phyloP scores from a whole-genome alignment of 495 filamentous ascomycete species.

The Ascodesmis nigricans region DNA sequence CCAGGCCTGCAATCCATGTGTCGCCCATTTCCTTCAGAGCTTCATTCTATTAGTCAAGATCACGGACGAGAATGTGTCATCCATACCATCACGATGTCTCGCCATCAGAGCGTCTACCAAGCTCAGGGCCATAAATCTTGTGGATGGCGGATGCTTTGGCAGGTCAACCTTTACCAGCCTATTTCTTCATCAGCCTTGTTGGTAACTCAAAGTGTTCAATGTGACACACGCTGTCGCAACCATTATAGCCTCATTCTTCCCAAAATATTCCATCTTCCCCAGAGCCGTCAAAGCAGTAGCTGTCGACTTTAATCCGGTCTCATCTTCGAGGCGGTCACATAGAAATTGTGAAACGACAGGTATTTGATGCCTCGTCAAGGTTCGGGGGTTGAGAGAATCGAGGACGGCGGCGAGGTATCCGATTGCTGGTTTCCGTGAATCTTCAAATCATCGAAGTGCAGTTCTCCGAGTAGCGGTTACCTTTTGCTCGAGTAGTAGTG shows the following conservation, averaged over 20 bases:
- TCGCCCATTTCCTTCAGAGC: slow-evolving; percentile 34
- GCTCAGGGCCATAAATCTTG: slow-evolving; percentile 40
- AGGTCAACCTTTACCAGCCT: slow-evolving; percentile 26
- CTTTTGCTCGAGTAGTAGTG: slow-evolving; percentile 35
- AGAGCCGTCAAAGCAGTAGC: slow-evolving; percentile 27
- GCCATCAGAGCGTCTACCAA: slow-evolving; percentile 44
- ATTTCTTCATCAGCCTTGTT: background rate
- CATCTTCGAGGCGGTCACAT: slow-evolving; percentile 41
- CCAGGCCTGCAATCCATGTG: slow-evolving; percentile 38
- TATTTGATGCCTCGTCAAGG: slow-evolving; percentile 45
- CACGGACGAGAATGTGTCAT: no score
- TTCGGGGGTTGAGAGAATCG: slow-evolving; percentile 31
- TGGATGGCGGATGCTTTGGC: slow-evolving; percentile 39
- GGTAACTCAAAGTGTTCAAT: background rate
- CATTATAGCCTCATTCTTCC: slow-evolving; percentile 28
- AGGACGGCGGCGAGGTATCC: slow-evolving; percentile 47
- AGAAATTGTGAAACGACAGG: slow-evolving; percentile 37
- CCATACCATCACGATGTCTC: slow-evolving; percentile 36
- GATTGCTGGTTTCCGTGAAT: slow-evolving; percentile 28
- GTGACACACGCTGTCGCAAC: slow-evolving; percentile 16
- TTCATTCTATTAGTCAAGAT: slow-evolving; percentile 10
- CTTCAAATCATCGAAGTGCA: background rate
- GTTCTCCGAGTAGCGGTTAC: no score
- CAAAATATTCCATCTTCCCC: slow-evolving; percentile 32
- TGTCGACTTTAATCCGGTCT: slow-evolving; percentile 17